Evolutionary conservation across 345 rosid genomes (phyloP).

Genomic region (Gossypium bickii): DNA sequence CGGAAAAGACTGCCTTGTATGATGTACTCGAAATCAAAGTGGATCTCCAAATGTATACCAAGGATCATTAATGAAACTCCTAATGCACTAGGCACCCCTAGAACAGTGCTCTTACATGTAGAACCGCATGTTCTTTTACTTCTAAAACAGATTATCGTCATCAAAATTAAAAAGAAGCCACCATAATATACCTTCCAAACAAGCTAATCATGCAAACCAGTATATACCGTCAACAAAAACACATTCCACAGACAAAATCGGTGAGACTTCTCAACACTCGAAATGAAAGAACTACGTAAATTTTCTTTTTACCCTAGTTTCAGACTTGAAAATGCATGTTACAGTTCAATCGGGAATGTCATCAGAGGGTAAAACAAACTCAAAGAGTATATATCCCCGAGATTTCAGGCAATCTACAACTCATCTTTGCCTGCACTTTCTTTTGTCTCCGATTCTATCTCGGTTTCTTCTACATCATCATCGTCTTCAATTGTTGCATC

Average conservation of each 20-base stretch:
- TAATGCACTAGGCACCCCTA: neutral
- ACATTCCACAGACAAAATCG: neutral
- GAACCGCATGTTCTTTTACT: neutral
- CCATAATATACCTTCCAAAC: neutral
- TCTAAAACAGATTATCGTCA: neutral
- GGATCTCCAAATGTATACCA: neutral
- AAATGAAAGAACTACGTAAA: neutral
- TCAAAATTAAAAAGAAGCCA: neutral
- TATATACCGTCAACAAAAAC: neutral
- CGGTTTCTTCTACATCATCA: slow-evolving; percentile 60
- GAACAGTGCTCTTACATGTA: neutral
- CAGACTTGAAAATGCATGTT: slow-evolving; percentile 11
- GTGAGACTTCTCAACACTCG: neutral
- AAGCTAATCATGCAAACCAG: neutral
- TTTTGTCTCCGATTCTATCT: slow-evolving; percentile 32
- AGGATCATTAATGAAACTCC: neutral
- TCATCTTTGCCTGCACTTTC: slow-evolving; percentile 36
- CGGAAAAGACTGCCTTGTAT: neutral
- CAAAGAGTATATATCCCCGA: neutral
- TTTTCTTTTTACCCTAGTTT: neutral
- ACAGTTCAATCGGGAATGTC: slow-evolving; percentile 5
- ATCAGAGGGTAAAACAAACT: neutral
- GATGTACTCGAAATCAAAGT: neutral
- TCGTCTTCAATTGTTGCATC: slow-evolving; percentile 84
- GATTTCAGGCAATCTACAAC: slow-evolving; percentile 11